A percentile compares a stretch with the other conserved stretches of the same genome.
Evolutionary conservation across 2,329 filamentous ascomycete species (phyloP).

Genomic region (Clarireedia paspali): DNA sequence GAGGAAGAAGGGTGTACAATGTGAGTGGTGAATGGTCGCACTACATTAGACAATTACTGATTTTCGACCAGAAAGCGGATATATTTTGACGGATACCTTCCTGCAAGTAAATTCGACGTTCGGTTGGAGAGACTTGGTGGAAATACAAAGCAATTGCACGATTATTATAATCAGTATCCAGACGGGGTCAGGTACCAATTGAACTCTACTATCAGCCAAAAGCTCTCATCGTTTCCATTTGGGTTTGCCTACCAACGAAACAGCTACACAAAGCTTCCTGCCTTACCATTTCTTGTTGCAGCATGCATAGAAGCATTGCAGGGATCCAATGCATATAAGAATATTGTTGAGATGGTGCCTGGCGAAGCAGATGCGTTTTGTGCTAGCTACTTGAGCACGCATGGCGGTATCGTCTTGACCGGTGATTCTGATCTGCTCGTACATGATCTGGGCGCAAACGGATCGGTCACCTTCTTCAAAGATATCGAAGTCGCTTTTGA

Average conservation of each 20-base stretch:
- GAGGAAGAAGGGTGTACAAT: constrained; percentile 47
- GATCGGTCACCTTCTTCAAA: constrained; percentile 60
- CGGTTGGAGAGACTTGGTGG: constrained; percentile 20
- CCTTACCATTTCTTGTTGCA: constrained; percentile 65
- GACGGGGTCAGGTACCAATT: constrained; percentile 11
- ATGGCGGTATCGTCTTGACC: constrained; percentile 57
- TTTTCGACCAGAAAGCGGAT: constrained; percentile 49
- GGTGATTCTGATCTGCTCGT: constrained; percentile 83
- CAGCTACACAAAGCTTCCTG: constrained; percentile 30
- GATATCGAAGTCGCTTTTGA: constrained; percentile 39
- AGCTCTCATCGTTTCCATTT: constrained; percentile 13
- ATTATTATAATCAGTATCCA: constrained; percentile 19
- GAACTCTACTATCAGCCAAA: constrained; percentile 1
- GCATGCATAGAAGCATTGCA: constrained; percentile 64
- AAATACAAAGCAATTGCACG: constrained; percentile 20
- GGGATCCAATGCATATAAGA: constrained; percentile 35
- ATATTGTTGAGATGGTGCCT: constrained; percentile 53
- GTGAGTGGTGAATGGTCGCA: constrained; percentile 34
- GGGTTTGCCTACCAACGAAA: constrained; percentile 15
- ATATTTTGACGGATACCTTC: constrained; percentile 81
- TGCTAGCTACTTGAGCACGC: constrained; percentile 51
- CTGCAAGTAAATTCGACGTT: constrained; percentile 33
- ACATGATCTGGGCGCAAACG: constrained; percentile 56
- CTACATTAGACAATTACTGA: constrained; percentile 9
- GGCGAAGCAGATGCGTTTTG: constrained; percentile 84